phyloP scores from a whole-genome alignment of 345 rosid genomes.

The Leavenworthia alabamica region DNA sequence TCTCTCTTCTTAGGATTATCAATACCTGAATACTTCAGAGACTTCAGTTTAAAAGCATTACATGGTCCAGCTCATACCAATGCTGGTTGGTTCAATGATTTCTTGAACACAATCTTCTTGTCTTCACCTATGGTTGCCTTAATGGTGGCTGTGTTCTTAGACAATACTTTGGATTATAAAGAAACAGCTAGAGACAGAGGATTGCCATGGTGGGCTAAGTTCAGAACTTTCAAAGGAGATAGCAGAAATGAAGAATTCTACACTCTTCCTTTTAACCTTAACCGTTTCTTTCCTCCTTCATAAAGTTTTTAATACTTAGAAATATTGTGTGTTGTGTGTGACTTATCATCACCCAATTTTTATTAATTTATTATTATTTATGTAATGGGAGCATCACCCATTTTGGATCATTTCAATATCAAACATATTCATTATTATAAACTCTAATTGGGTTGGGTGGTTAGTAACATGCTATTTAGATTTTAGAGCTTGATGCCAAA shows the following conservation, averaged over 20 bases:
- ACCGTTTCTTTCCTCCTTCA: slow-evolving; percentile 96
- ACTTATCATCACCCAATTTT: slow-evolving; percentile 22
- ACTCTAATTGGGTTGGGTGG: neutral
- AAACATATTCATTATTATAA: neutral
- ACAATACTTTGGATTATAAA: slow-evolving; percentile 87
- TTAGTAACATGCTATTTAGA: neutral
- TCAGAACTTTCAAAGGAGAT: slow-evolving; percentile 83
- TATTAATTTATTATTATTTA: neutral
- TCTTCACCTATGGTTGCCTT: slow-evolving; percentile 86
- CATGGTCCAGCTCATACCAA: slow-evolving; percentile 88
- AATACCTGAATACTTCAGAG: slow-evolving; percentile 80
- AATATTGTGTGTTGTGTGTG: slow-evolving; percentile 12
- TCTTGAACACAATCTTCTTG: slow-evolving; percentile 85
- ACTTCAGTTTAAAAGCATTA: slow-evolving; percentile 66
- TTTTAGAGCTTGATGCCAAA: neutral
- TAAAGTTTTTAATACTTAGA: slow-evolving; percentile 15
- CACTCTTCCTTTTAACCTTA: slow-evolving; percentile 89
- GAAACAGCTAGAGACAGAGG: slow-evolving; percentile 85
- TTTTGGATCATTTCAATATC: neutral
- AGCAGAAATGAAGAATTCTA: slow-evolving; percentile 88
- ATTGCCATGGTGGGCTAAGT: slow-evolving; percentile 94
- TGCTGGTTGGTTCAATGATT: slow-evolving; percentile 98
- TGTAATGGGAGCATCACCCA: neutral
- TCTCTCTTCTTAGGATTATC: slow-evolving; percentile 87
- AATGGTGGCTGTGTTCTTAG: slow-evolving; percentile 71